Evolutionary conservation across 139 green algal species (phyloP), one percentile per base, ranked within the genome.

Genomic region (Nannochloris sp.): DNA sequence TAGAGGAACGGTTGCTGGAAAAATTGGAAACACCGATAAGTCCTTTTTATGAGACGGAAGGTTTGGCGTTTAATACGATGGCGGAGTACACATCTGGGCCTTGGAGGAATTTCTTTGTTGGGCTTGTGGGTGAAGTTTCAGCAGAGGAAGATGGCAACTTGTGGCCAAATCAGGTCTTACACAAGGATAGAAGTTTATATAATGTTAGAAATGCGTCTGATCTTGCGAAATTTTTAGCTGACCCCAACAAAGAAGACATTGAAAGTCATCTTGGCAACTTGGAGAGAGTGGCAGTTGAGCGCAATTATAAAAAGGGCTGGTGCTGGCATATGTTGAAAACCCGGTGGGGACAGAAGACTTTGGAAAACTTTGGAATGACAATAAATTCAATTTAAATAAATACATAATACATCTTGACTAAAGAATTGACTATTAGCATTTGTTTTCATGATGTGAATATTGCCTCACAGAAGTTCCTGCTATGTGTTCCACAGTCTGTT

Each of bases 141-240:
- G 36, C 51, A 4, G 46, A 65, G 0, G 77, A 83, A 55, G 70
- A 82, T 21, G 77, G 81, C 24, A 73, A 72, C 11, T 67, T 83
- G 2, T 83, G 77, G 77, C 76, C 76, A 34, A 83, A 83, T 60
- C 70, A 83, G 74, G 53, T 82, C 18, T 48, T 82, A n/a, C 68
- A 81, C 40, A 64, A 63, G 23, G 63, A 74, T 19, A 60, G 77
- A 12, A 59, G 69, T 36, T 61, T 82, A 48, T 73, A 66, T 61
- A 83, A 83, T 51, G 57, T 77, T 44, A 75, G 77, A 25, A 59
- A 74, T 46, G 69, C 59, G 6, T 57, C 25, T 56, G 77, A 82
- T 44, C 34, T 83, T 7, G 74, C 77, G 10, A 44, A 49, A 8
- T 83, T 83, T 68, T 56, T 83, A 29, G 59, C 77, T 3, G 59